These are phyloP conservation scores for Saccharomycopsis fibuligera DNA, from an alignment of 805 yeast genomes.

Conservation along the genomic window DNA sequence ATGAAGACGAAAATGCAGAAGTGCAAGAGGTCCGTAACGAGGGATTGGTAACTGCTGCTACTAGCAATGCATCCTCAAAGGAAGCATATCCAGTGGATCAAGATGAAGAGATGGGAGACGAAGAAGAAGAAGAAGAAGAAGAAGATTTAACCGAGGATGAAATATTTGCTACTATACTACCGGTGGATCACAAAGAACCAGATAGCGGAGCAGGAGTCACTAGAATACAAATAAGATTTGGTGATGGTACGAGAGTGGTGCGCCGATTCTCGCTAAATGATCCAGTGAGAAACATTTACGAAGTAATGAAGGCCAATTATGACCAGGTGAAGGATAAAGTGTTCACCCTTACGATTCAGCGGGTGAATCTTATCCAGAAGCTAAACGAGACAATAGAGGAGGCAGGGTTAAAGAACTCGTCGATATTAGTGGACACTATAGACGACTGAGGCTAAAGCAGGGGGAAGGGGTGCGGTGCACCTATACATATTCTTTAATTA, in stretches of 20 bases:
- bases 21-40: background rate
- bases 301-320: slow-evolving; percentile 57
- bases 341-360: slow-evolving; percentile 53
- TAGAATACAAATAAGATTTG: slow-evolving; percentile 80
- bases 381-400: slow-evolving; percentile 57
- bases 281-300: slow-evolving; percentile 53
- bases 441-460: too few relatives aligned
- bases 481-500: too few relatives aligned
- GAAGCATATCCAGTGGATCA: slow-evolving; percentile 23
- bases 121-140: slow-evolving; percentile 24
- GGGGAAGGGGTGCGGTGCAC: too few relatives aligned
- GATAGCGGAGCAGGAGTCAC: slow-evolving; percentile 50
- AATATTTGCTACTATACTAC: slow-evolving; percentile 41
- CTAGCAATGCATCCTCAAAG: background rate
- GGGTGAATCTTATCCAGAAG: slow-evolving; percentile 49
- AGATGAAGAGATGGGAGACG: slow-evolving; percentile 19
- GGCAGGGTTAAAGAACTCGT: slow-evolving; percentile 78
- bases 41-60: background rate
- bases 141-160: slow-evolving; percentile 33
- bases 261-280: slow-evolving; percentile 60
- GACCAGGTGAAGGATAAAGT: slow-evolving; percentile 36
- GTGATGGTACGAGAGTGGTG: slow-evolving; percentile 77
- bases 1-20: slow-evolving; percentile 8
- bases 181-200: slow-evolving; percentile 51
- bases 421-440: slow-evolving; percentile 70